A percentile compares a stretch with the other conserved stretches of the same genome.
These are phyloP conservation scores for Hyphopichia fennica DNA, from an alignment of 1,139 yeast genomes.

Conservation along the genomic window DNA sequence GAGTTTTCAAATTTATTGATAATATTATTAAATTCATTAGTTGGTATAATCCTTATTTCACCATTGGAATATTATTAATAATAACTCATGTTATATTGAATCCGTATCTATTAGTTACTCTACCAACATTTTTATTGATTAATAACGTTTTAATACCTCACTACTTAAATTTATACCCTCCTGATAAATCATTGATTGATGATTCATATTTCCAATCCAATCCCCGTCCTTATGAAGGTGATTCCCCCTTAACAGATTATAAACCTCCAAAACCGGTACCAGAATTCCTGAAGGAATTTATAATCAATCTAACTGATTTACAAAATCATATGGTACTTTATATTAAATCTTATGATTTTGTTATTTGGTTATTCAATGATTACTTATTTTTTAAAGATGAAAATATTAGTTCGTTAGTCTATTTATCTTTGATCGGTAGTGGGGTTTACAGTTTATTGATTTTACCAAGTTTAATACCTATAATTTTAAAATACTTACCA, in stretches of 20 bases:
- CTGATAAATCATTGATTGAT: slow-evolving; percentile 27
- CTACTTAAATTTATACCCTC: slow-evolving; percentile 48
- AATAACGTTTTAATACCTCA: slow-evolving; percentile 69
- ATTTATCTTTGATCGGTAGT: slow-evolving; percentile 30
- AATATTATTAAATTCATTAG: slow-evolving; percentile 50
- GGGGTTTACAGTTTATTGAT: slow-evolving; percentile 30
- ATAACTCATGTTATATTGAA: slow-evolving; percentile 60
- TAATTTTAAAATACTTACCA: slow-evolving; percentile 20
- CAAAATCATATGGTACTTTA: slow-evolving; percentile 81
- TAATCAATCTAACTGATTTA: slow-evolving; percentile 76
- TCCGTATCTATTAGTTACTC: slow-evolving; percentile 54
- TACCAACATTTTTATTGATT: slow-evolving; percentile 57
- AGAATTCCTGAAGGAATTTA: slow-evolving; percentile 75
- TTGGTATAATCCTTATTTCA: slow-evolving; percentile 67
- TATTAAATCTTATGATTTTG: slow-evolving; percentile 60
- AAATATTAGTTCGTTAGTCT: slow-evolving; percentile 55
- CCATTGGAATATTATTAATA: slow-evolving; percentile 57
- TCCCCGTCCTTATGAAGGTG: slow-evolving; percentile 58
- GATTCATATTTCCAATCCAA: slow-evolving; percentile 30
- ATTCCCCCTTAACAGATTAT: slow-evolving; percentile 42
- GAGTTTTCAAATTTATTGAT: slow-evolving; percentile 62
- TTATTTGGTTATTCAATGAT: slow-evolving; percentile 49
- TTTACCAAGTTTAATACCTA: slow-evolving; percentile 33
- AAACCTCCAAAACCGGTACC: slow-evolving; percentile 73
- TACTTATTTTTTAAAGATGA: slow-evolving; percentile 70